phyloP scores from a whole-genome alignment of 2,329 filamentous ascomycete species.

The Ceratocystis lukuohia region DNA sequence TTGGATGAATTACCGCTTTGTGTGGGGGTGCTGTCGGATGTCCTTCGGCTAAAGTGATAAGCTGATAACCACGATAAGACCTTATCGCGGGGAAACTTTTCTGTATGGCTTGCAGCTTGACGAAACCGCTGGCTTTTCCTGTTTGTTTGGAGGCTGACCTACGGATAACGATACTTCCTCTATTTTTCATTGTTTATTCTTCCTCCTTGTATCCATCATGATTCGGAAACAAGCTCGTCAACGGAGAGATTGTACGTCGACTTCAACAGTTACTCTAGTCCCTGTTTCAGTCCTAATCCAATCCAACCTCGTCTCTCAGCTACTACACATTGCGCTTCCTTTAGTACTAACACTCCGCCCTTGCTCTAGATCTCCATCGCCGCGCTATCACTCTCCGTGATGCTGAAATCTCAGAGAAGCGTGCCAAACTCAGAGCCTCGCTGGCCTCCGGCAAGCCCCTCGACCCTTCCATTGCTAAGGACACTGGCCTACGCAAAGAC shows the following conservation, averaged over 20 bases:
- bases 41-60: constrained; percentile 12
- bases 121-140: not conserved
- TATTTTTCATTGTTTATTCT: not conserved
- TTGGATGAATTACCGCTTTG: not conserved
- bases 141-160: not conserved
- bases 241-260: constrained; percentile 28
- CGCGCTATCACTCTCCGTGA: constrained; percentile 76
- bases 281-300: not conserved
- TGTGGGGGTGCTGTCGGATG: not conserved
- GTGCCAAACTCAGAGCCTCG: constrained; percentile 72
- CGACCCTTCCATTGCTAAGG: constrained; percentile 69
- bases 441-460: constrained; percentile 81
- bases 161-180: not conserved
- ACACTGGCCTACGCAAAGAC: constrained; percentile 70
- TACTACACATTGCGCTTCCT: not conserved
- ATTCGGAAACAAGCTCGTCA: constrained; percentile 31
- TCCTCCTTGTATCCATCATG: constrained; percentile 14
- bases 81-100: constrained; percentile 19
- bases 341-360: not conserved
- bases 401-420: constrained; percentile 84
- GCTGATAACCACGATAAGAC: constrained; percentile 3
- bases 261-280: not conserved
- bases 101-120: constrained; percentile 3
- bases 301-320: not conserved
- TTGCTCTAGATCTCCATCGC: constrained; percentile 55